Evolutionary conservation across 352 stramenopile species (phyloP), one percentile per base, ranked within the genome.

Genomic region (Globisporangium nagaii): DNA sequence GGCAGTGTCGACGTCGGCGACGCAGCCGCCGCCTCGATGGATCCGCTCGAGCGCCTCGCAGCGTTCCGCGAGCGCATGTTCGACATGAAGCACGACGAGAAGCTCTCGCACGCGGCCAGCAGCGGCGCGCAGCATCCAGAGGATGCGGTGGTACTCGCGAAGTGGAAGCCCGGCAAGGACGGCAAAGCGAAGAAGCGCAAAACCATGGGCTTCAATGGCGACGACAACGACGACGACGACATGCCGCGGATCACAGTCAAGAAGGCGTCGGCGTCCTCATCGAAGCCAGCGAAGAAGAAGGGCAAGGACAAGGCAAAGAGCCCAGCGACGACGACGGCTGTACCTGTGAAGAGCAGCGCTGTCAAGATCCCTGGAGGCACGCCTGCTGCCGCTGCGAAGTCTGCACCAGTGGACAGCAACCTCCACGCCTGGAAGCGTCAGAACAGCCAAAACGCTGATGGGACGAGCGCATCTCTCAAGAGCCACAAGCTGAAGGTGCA

Each of bases 51-150:
- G 55, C 67, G 75, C 4, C 53, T 87, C 13, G 68, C 44, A 22
- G 70, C 67, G 17, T 90, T 90, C 61, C 68, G 66, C 7, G 64
- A 56, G 35, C 65, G 64, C 6, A 85, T 90, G 73, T 88, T 90
- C 50, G 72, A 86, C 32, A 32, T 71, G 17, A 68, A 63, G 22
- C 47, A 55, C 41, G 53, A 65, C 43, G 51, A 53, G 39, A 30
- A 54, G 27, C 39, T 41, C 17, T 37, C 54, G 19, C 41, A 36
- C 3, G n/a, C 20, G 3, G 5, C 9, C 11, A n/a, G n/a, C n/a
- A n/a, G 27, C 50, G 30, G 7, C 19, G 9, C 27, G 19, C 1
- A 9, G 22, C 22, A 28, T 5, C 12, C 41, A 2, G 65, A 63
- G 1, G 68, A 81, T 15, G 49, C 58, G 1, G 59, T 74, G 28